Percentiles rank a stretch among this genome's conserved stretches.
Conservation (phyloP, 352 stramenopile species). For the Phytophthora hybrid region DNA sequence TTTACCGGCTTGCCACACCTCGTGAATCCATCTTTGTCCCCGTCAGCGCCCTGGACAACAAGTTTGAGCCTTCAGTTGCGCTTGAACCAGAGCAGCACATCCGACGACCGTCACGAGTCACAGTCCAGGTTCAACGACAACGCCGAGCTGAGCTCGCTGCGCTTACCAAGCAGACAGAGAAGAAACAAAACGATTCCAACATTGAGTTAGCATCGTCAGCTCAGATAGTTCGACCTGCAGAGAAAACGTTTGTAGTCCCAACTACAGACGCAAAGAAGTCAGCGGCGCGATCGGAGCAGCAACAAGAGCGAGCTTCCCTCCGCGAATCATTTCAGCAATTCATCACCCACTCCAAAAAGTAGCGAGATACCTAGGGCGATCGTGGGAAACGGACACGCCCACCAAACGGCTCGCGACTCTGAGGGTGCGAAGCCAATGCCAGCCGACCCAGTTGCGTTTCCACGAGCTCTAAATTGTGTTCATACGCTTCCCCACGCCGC, state of each 20-base stretch:
- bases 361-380: constrained; percentile 5
- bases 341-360: constrained; percentile 25
- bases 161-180: constrained; percentile 28
- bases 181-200: constrained; percentile 18
- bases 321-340: constrained; percentile 40
- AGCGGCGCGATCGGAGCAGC: constrained; percentile 18
- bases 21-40: constrained; percentile 64
- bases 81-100: constrained; percentile 19
- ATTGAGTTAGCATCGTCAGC: constrained; percentile 1
- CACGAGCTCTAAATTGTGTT: constrained; percentile 75
- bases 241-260: constrained; percentile 21
- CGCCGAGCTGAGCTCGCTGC: constrained; percentile 52
- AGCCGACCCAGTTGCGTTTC: constrained; percentile 70
- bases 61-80: not conserved
- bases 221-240: constrained; percentile 20
- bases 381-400: constrained; percentile 54
- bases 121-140: constrained; percentile 53
- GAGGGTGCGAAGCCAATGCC: constrained; percentile 46
- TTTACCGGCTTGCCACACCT: constrained; percentile 44
- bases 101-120: constrained; percentile 30
- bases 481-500: constrained; percentile 69
- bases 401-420: constrained; percentile 54
- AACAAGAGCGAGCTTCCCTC: constrained; percentile 31
- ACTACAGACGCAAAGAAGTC: constrained; percentile 20
- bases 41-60: constrained; percentile 23